Conservation (phyloP, 495 filamentous ascomycete genomes). For the Xylaria curta region DNA sequence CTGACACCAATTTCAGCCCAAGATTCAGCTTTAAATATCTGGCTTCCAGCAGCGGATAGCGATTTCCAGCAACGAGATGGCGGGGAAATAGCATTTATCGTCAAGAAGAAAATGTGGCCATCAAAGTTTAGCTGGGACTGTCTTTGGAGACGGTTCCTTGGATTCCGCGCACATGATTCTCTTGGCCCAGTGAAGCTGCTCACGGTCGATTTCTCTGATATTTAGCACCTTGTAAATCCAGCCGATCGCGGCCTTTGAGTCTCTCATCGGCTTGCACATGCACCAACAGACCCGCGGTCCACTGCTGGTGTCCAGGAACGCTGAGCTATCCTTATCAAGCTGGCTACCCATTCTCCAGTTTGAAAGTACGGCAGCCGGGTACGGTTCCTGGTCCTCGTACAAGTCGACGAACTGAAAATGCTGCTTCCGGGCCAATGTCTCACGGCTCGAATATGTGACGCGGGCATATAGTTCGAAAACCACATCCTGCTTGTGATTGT, state of each 20-base stretch:
- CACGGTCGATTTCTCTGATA: conserved; percentile 61
- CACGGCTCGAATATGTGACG: conserved; percentile 60
- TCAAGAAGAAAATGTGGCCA: neutral
- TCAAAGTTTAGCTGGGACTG: conserved; percentile 13
- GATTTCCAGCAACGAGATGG: neutral
- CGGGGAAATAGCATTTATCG: neutral
- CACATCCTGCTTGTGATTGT: conserved; percentile 45
- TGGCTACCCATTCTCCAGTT: conserved; percentile 55
- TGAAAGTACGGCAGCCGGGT: conserved; percentile 55
- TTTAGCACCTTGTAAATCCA: conserved; percentile 57
- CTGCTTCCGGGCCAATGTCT: conserved; percentile 51
- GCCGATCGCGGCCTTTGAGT: conserved; percentile 41
- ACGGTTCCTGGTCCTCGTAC: conserved; percentile 61
- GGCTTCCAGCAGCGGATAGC: neutral
- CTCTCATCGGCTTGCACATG: conserved; percentile 58
- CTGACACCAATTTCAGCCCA: neutral
- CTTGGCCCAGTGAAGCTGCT: conserved; percentile 53
- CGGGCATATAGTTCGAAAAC: conserved; percentile 66
- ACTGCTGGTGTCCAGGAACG: conserved; percentile 43
- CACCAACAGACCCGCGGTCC: conserved; percentile 56
- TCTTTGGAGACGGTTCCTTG: conserved; percentile 10
- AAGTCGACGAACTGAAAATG: conserved; percentile 66
- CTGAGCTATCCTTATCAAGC: conserved; percentile 54
- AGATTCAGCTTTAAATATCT: neutral
- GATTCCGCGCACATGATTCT: conserved; percentile 33